A percentile compares a stretch with the other conserved stretches of the same genome.
phyloP scores from a whole-genome alignment of 2,329 filamentous ascomycete species.

The Hymenoscyphus fructigenus region DNA sequence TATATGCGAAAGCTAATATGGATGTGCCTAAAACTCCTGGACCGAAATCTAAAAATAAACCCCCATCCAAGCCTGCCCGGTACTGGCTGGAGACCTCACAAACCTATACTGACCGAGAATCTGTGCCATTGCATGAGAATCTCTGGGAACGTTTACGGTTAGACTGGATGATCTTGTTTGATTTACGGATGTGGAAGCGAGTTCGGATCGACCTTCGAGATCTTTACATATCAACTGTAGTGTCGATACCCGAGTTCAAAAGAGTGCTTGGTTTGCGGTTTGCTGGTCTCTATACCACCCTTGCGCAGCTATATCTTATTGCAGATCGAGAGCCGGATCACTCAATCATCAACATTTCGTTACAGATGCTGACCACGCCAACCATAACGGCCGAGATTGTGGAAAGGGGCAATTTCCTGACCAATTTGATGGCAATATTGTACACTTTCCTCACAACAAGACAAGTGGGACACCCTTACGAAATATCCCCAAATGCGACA shows the following conservation, averaged over 20 bases:
- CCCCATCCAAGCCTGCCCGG: constrained; percentile 63
- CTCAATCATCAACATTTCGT: constrained; percentile 94
- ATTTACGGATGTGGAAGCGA: constrained; percentile 95
- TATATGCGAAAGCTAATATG: constrained; percentile 63
- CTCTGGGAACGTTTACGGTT: constrained; percentile 85
- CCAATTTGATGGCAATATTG: constrained; percentile 90
- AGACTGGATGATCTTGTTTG: constrained; percentile 93
- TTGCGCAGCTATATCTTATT: constrained; percentile 93
- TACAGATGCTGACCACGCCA: constrained; percentile 95
- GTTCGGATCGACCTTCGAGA: constrained; percentile 86
- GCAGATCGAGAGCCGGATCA: constrained; percentile 96
- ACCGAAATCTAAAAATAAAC: constrained; percentile 41
- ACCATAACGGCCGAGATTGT: constrained; percentile 96
- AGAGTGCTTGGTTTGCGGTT: constrained; percentile 90
- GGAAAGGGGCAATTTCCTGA: constrained; percentile 91
- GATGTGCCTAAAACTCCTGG: constrained; percentile 82
- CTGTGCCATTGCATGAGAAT: constrained; percentile 75
- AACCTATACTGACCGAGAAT: constrained; percentile 62
- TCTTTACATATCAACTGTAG: constrained; percentile 93
- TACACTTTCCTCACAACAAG: constrained; percentile 96
- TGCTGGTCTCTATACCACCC: constrained; percentile 86
- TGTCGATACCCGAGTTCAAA: constrained; percentile 95
- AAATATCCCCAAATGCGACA: constrained; percentile 81
- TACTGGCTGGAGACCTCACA: constrained; percentile 87
- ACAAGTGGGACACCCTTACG: constrained; percentile 90